A percentile compares a stretch with the other conserved stretches of the same genome.
These are phyloP conservation scores for Erigeron philadelphicus DNA, from an alignment of 140 eudicot species.

Conservation along the genomic window DNA sequence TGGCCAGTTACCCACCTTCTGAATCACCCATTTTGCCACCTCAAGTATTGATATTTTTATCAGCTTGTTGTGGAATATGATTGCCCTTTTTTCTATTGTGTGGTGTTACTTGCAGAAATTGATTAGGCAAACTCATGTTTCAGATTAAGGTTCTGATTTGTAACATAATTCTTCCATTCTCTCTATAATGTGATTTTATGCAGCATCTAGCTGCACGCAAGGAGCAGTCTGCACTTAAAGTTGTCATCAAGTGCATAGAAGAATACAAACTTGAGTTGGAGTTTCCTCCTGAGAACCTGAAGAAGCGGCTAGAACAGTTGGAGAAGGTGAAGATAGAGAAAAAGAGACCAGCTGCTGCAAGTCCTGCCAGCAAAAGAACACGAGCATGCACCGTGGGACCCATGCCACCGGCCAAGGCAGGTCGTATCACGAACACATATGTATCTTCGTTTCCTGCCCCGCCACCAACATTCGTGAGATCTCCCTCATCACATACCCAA, in stretches of 20 bases:
- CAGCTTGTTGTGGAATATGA: too few relatives aligned
- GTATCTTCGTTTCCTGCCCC: constrained; percentile 90
- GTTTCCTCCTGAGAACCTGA: constrained; percentile 72
- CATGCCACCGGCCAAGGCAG: constrained; percentile 98
- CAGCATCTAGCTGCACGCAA: constrained; percentile 87
- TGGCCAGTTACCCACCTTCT: too few relatives aligned
- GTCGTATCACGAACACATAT: constrained; percentile 70
- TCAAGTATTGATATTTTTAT: too few relatives aligned
- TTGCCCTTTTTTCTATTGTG: too few relatives aligned
- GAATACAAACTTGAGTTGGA: constrained; percentile 77
- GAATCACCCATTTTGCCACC: too few relatives aligned
- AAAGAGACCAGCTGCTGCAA: constrained; percentile 58
- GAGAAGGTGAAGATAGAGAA: constrained; percentile 81
- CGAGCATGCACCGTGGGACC: constrained; percentile 77
- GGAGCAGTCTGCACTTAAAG: constrained; percentile 82
- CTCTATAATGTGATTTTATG: background rate
- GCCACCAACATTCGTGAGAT: constrained; percentile 44
- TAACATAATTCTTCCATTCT: background rate
- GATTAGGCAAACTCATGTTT: too few relatives aligned
- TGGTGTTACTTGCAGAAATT: too few relatives aligned
- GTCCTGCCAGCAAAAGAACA: constrained; percentile 75
- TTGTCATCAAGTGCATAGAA: constrained; percentile 82
- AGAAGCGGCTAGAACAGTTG: constrained; percentile 73
- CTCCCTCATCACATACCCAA: constrained; percentile 63
- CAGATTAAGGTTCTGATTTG: too few relatives aligned